Evolutionary conservation across 768 basidiomycete species (phyloP).

Genomic region (Termitomyces sp.): DNA sequence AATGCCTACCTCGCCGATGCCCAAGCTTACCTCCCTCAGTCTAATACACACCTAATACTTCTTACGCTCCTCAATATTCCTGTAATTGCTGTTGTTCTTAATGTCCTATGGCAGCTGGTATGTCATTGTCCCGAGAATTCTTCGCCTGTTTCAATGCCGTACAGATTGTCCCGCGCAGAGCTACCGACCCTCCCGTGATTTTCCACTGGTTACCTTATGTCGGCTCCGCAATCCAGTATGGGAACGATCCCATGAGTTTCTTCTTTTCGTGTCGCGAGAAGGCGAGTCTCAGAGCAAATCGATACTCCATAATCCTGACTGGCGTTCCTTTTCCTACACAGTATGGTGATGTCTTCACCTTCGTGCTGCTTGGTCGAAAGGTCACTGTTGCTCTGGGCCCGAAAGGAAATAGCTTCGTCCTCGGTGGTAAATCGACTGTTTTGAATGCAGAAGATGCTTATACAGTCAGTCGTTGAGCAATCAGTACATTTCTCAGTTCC

Average conservation of each 20-base stretch:
- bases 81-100: conserved; percentile 60
- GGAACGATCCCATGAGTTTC: conserved; percentile 90
- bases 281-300: conserved; percentile 33
- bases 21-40: conserved; percentile 31
- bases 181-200: conserved; percentile 79
- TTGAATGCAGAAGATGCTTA: conserved; percentile 98
- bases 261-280: conserved; percentile 75
- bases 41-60: conserved; percentile 31
- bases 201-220: conserved; percentile 91
- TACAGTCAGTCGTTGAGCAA: conserved; percentile 44
- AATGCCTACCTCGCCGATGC: conserved; percentile 36
- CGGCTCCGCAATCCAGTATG: conserved; percentile 86
- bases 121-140: conserved; percentile 16
- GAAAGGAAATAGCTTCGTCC: conserved; percentile 89
- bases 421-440: conserved; percentile 89
- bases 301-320: neutral
- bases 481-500: neutral
- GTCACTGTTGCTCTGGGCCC: conserved; percentile 89
- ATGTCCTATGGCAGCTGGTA: conserved; percentile 78
- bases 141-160: neutral
- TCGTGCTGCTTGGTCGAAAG: conserved; percentile 81
- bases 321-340: conserved; percentile 22
- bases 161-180: conserved; percentile 66
- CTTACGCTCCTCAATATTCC: conserved; percentile 63
- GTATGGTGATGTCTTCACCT: conserved; percentile 98